A percentile compares a stretch with the other conserved stretches of the same genome.
Conservation (phyloP, 73 alveolate species). For the Stentor coeruleus region DNA sequence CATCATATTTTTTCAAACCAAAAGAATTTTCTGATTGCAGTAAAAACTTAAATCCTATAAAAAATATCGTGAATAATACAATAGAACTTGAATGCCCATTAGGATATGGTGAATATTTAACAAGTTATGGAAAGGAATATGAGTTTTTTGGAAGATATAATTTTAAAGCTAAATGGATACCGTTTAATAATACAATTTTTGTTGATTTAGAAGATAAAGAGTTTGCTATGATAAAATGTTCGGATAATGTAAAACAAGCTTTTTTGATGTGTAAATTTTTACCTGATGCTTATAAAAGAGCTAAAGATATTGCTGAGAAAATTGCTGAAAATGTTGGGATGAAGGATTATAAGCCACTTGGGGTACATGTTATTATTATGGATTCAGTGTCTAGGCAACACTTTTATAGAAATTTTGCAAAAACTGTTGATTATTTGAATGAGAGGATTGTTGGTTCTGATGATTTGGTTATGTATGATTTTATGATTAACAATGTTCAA, state of each 20-base stretch:
- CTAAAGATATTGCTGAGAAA: background rate
- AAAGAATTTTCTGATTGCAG: background rate
- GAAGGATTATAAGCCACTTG: background rate
- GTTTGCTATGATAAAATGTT: background rate
- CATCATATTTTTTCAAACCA: background rate
- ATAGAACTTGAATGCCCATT: background rate
- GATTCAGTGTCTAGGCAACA: conserved; percentile 18
- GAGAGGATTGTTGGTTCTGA: background rate
- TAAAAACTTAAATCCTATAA: background rate
- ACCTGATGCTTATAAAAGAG: background rate
- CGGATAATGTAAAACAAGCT: background rate
- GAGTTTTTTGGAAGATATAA: background rate
- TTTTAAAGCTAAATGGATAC: background rate
- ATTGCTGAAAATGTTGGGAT: background rate
- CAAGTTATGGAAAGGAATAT: background rate
- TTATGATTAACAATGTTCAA: background rate
- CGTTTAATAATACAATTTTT: background rate
- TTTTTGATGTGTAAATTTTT: background rate
- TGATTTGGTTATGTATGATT: conserved; percentile 13
- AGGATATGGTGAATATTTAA: background rate
- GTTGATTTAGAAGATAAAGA: conserved; percentile 2
- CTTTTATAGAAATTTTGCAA: conserved; percentile 13
- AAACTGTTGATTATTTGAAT: background rate
- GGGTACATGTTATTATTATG: background rate
- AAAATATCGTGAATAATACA: background rate